phyloP scores from a whole-genome alignment of 2,329 filamentous ascomycete species.

The Hypoxylon sp. region DNA sequence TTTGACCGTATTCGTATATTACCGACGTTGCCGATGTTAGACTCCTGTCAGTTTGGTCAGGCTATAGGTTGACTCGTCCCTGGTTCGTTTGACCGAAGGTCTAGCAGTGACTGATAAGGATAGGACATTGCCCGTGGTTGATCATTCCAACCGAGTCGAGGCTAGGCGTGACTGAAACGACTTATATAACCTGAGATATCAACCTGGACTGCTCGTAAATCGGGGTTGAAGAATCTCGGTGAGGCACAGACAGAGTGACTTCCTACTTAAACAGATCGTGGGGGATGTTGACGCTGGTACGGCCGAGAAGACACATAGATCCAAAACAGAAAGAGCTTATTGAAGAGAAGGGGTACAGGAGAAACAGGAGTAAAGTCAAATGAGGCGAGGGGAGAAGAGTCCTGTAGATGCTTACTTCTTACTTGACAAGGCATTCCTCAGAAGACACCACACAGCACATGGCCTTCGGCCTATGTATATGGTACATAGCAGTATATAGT shows the following conservation, averaged over 20 bases:
- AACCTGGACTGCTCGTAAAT: constrained; percentile 1
- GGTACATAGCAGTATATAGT: constrained; percentile 11
- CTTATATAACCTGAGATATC: constrained; percentile 16
- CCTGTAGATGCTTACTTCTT: constrained; percentile 14
- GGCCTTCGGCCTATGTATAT: constrained; percentile 14
- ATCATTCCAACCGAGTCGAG: constrained; percentile 1
- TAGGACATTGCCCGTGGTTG: not conserved
- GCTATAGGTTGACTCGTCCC: not conserved
- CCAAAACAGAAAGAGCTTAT: constrained; percentile 10
- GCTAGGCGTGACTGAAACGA: constrained; percentile 2
- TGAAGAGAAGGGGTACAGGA: not conserved
- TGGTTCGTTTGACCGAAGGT: not conserved
- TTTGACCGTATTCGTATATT: not conserved
- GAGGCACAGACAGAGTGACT: constrained; percentile 24
- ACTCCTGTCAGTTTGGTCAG: not conserved
- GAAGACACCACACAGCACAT: not conserved
- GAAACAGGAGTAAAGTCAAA: constrained; percentile 6
- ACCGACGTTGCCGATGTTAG: not conserved
- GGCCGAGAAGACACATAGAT: constrained; percentile 7
- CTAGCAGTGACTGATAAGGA: not conserved
- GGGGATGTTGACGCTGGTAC: not conserved
- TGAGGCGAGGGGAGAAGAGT: not conserved
- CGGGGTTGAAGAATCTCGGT: constrained; percentile 22
- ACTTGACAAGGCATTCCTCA: constrained; percentile 24
- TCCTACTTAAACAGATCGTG: constrained; percentile 2